phyloP scores from a whole-genome alignment of 2,329 filamentous ascomycete genomes.

The Cordyceps cicadae region DNA sequence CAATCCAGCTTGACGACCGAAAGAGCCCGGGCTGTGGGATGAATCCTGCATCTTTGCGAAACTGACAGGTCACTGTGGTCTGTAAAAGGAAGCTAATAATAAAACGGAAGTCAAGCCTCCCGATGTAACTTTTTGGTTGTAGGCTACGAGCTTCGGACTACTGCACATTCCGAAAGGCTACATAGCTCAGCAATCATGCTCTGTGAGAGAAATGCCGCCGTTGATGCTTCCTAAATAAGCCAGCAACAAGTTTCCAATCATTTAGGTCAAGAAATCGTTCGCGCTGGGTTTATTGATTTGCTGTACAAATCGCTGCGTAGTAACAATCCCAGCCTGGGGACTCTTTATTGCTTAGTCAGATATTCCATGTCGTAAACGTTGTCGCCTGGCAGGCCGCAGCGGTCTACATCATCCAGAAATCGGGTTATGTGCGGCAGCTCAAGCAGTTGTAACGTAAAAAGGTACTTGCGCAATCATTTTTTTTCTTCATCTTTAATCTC shows the following conservation, averaged over 20 bases:
- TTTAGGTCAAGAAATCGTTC: too few species aligned
- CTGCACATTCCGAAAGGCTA: neutral
- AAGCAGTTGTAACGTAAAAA: neutral
- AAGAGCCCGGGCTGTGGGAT: neutral
- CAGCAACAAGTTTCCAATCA: too few species aligned
- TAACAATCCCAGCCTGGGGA: too few species aligned
- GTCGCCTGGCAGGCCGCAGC: constrained; percentile 10
- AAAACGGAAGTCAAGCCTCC: neutral
- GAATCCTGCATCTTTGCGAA: neutral
- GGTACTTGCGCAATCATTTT: neutral
- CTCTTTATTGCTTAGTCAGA: constrained; percentile 3
- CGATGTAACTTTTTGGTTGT: neutral
- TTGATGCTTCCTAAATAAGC: too few species aligned
- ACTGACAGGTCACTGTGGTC: neutral
- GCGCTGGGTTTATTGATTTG: too few species aligned
- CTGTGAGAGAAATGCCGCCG: too few species aligned
- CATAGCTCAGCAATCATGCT: neutral
- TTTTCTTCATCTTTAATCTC: neutral
- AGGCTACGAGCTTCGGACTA: neutral
- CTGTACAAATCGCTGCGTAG: too few species aligned
- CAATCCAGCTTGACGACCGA: neutral
- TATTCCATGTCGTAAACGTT: constrained; percentile 4
- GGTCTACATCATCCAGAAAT: constrained; percentile 1
- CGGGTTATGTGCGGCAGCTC: neutral
- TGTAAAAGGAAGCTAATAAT: neutral